Conservation (phyloP, 2,329 filamentous ascomycete species). For the Domatiomyces catenatus region DNA sequence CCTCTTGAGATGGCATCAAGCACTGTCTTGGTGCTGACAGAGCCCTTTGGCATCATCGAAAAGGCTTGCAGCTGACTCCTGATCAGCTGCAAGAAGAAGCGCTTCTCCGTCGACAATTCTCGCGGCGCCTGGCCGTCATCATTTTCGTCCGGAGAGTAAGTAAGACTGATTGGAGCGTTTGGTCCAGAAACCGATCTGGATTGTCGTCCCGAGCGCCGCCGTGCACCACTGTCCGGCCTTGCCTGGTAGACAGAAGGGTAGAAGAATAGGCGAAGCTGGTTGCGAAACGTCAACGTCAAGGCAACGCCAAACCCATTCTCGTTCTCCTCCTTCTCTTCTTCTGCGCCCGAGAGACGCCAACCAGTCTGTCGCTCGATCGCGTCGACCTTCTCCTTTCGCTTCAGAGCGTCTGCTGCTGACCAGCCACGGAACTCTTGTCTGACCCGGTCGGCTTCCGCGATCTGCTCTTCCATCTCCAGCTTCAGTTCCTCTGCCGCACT, state of each 20-base stretch:
- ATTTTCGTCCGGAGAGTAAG: conserved; percentile 18
- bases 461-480: conserved; percentile 54
- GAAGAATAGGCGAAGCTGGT: conserved; percentile 29
- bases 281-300: conserved; percentile 28
- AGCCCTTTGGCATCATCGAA: conserved; percentile 23
- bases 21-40: conserved; percentile 24
- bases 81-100: conserved; percentile 29
- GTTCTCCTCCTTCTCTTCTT: conserved; percentile 16
- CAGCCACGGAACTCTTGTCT: conserved; percentile 82
- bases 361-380: conserved; percentile 27
- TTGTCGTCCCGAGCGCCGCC: conserved; percentile 15
- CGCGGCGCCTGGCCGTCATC: conserved; percentile 4
- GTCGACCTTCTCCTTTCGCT: conserved; percentile 53
- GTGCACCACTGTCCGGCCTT: conserved; percentile 6
- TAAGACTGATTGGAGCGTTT: conserved; percentile 22
- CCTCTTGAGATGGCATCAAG: conserved; percentile 27
- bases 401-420: conserved; percentile 64
- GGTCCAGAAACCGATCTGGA: conserved; percentile 16
- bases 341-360: conserved; percentile 29
- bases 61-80: conserved; percentile 22
- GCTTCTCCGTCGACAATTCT: conserved; percentile 23
- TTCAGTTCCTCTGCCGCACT: conserved; percentile 51
- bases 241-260: conserved; percentile 25
- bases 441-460: conserved; percentile 65
- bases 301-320: conserved; percentile 19